These are phyloP conservation scores for Aspergillus steynii DNA, from an alignment of 495 filamentous ascomycete species.

Conservation along the genomic window DNA sequence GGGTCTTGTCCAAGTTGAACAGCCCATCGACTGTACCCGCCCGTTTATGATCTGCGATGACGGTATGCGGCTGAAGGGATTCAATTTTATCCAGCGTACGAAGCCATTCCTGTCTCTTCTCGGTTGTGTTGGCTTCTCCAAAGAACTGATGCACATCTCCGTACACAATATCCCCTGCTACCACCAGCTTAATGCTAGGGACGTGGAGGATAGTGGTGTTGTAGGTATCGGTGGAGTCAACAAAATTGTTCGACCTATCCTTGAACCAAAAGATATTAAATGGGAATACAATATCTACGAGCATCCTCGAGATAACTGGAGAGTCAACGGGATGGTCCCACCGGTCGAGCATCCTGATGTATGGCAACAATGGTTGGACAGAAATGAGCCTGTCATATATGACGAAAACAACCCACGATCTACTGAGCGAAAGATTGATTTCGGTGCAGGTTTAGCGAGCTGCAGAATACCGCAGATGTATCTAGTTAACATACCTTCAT, in stretches of 20 bases:
- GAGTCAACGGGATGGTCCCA: slow-evolving; percentile 18
- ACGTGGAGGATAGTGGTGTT: slow-evolving; percentile 31
- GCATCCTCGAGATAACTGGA: slow-evolving; percentile 16
- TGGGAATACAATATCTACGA: slow-evolving; percentile 21
- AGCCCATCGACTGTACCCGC: slow-evolving; percentile 24
- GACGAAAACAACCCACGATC: neutral
- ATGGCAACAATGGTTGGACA: slow-evolving; percentile 13
- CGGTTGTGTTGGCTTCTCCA: slow-evolving; percentile 25
- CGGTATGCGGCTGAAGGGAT: slow-evolving; percentile 26
- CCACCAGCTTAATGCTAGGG: slow-evolving; percentile 27
- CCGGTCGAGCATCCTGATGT: slow-evolving; percentile 14
- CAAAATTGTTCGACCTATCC: slow-evolving; percentile 9
- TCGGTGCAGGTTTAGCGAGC: too few relatives aligned
- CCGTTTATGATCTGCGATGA: slow-evolving; percentile 35
- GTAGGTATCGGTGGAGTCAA: slow-evolving; percentile 27
- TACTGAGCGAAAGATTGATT: too few relatives aligned
- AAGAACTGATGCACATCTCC: slow-evolving; percentile 36
- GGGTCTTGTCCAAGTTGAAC: slow-evolving; percentile 24
- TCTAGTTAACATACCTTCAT: too few relatives aligned
- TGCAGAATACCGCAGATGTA: too few relatives aligned
- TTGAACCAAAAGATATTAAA: slow-evolving; percentile 12
- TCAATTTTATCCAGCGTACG: slow-evolving; percentile 31
- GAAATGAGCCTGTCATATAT: slow-evolving; percentile 11
- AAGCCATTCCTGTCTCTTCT: slow-evolving; percentile 31
- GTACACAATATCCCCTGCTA: slow-evolving; percentile 39